Percentiles rank a stretch among this genome's conserved stretches.
These are phyloP conservation scores for Ganoderma multipileum DNA, from an alignment of 1,284 basidiomycete species.

Conservation along the genomic window DNA sequence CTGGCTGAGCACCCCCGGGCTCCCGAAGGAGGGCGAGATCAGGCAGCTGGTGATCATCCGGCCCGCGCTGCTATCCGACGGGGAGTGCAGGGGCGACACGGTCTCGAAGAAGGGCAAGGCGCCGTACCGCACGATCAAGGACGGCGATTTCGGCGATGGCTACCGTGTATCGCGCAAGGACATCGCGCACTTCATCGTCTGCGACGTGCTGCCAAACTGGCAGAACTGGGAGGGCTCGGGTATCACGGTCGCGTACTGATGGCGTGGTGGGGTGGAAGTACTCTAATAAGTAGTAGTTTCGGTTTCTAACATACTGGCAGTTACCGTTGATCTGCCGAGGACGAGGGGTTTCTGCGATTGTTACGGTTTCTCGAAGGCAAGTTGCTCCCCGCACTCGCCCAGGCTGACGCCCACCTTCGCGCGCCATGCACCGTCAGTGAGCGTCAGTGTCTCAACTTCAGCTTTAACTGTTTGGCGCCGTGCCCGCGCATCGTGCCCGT, in stretches of 20 bases:
- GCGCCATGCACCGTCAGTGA: too few relatives aligned
- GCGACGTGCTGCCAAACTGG: slow-evolving; percentile 57
- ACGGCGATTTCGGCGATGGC: slow-evolving; percentile 42
- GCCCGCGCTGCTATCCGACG: slow-evolving; percentile 64
- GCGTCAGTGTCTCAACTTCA: too few relatives aligned
- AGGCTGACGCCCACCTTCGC: too few relatives aligned
- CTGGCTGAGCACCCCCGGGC: slow-evolving; percentile 48
- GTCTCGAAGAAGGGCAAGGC: slow-evolving; percentile 30
- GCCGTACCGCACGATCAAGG: slow-evolving; percentile 46
- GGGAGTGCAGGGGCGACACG: slow-evolving; percentile 56
- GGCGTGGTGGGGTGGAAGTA: background rate
- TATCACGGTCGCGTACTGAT: slow-evolving; percentile 45
- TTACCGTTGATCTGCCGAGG: too few relatives aligned
- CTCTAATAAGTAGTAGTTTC: too few relatives aligned
- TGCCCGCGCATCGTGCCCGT: too few relatives aligned
- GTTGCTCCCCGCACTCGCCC: too few relatives aligned
- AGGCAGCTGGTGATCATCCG: slow-evolving; percentile 58
- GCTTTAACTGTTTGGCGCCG: too few relatives aligned
- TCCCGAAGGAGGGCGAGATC: slow-evolving; percentile 49
- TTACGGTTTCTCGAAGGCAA: too few relatives aligned
- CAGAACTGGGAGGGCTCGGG: slow-evolving; percentile 55
- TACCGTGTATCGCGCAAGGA: slow-evolving; percentile 70
- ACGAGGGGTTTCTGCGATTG: too few relatives aligned
- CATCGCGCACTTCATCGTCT: slow-evolving; percentile 68
- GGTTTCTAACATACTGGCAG: too few relatives aligned